Evolutionary conservation across 345 rosid species (phyloP).

Genomic region (Bruguiera sexangula): DNA sequence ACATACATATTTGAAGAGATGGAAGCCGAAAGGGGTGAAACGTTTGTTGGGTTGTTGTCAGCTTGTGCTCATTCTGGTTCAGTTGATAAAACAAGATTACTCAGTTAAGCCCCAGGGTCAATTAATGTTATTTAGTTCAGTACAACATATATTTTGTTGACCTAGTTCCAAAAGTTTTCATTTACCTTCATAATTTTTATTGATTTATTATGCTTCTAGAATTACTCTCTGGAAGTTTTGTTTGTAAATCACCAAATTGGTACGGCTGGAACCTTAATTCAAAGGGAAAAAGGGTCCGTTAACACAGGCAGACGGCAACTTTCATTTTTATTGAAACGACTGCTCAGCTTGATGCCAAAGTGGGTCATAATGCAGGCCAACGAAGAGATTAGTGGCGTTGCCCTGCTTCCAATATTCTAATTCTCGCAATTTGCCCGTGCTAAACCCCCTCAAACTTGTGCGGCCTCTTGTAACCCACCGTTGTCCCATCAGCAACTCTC

Average conservation of each 20-base stretch:
- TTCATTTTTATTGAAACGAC: background rate
- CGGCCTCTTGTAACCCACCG: conserved; percentile 65
- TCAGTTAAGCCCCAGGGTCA: conserved; percentile 39
- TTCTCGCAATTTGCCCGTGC: conserved; percentile 41
- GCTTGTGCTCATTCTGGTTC: conserved; percentile 62
- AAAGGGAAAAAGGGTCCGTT: too few relatives aligned
- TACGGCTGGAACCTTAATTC: too few relatives aligned
- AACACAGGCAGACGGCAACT: too few relatives aligned
- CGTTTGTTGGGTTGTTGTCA: conserved; percentile 54
- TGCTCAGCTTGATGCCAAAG: conserved; percentile 37
- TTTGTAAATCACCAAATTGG: too few relatives aligned
- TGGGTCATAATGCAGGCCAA: conserved; percentile 63
- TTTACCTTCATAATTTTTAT: too few relatives aligned
- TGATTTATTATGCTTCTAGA: too few relatives aligned
- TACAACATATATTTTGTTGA: too few relatives aligned
- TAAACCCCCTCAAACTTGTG: conserved; percentile 41
- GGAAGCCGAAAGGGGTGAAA: conserved; percentile 38
- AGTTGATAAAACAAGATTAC: conserved; percentile 42
- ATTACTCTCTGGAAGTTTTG: too few relatives aligned
- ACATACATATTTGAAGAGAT: too few relatives aligned
- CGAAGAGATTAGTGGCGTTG: conserved; percentile 50
- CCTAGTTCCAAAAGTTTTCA: background rate
- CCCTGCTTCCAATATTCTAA: conserved; percentile 45
- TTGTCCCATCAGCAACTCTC: conserved; percentile 44
- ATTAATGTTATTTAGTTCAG: too few relatives aligned